A percentile compares a stretch with the other conserved stretches of the same genome.
Conservation (phyloP, 257 asterid species). For the Solanum dulcamara region DNA sequence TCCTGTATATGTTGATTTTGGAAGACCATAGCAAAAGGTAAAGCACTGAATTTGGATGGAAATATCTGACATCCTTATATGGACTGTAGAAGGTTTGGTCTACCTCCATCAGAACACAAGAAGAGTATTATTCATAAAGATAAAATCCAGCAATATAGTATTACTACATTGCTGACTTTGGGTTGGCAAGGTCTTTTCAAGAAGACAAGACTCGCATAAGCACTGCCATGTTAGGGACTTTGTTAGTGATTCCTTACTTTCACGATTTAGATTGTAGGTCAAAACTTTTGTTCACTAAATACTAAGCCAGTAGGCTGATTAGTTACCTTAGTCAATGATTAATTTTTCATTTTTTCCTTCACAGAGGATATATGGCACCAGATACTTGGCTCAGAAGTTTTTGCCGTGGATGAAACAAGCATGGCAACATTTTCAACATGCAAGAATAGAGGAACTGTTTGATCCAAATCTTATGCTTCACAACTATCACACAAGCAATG, state of each 20-base stretch:
- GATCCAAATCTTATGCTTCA: constrained; percentile 49
- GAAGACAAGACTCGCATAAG: constrained; percentile 64
- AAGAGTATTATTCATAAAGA: constrained; percentile 62
- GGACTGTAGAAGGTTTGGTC: constrained; percentile 12
- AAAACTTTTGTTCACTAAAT: background rate
- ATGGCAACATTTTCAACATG: constrained; percentile 56
- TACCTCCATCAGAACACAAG: constrained; percentile 66
- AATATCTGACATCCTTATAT: no score
- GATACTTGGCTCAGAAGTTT: constrained; percentile 1
- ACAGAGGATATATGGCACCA: constrained; percentile 18
- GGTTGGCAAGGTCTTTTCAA: constrained; percentile 66
- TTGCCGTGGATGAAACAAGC: constrained; percentile 15
- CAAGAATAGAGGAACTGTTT: constrained; percentile 32
- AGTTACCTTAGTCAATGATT: background rate
- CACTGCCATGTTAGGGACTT: constrained; percentile 66
- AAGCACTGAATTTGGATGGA: background rate
- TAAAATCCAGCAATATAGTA: constrained; percentile 53
- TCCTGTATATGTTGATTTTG: background rate
- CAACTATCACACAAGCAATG: constrained; percentile 12
- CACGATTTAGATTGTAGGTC: background rate
- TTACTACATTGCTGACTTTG: constrained; percentile 53
- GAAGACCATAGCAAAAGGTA: background rate
- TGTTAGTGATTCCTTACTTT: constrained; percentile 26
- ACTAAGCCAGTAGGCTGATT: background rate
- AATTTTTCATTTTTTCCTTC: background rate